These are phyloP conservation scores for Fusarium aywerte DNA, from an alignment of 2,329 filamentous ascomycete species.

Conservation along the genomic window DNA sequence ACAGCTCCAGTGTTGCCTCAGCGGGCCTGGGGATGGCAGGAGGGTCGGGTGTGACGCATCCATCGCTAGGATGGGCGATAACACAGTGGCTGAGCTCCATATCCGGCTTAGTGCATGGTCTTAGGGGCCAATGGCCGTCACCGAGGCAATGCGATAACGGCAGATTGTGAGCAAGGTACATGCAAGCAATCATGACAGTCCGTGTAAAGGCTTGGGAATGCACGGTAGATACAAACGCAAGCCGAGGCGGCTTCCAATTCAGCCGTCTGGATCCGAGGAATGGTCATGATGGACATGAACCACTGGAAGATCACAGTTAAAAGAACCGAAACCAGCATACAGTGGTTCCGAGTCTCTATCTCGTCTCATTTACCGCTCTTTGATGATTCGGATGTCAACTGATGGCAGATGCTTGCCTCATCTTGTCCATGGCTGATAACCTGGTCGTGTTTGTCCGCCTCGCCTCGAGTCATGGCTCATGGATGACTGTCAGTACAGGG, in stretches of 20 bases:
- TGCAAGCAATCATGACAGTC: conserved; percentile 42
- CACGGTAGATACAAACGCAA: background rate
- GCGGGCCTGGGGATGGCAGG: conserved; percentile 43
- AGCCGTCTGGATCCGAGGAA: conserved; percentile 20
- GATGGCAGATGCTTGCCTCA: conserved; percentile 30
- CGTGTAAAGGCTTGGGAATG: conserved; percentile 13
- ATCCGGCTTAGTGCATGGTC: conserved; percentile 32
- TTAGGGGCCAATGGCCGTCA: conserved; percentile 44
- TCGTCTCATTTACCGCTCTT: conserved; percentile 15
- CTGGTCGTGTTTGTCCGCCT: conserved; percentile 35
- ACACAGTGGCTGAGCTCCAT: conserved; percentile 46
- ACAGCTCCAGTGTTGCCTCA: conserved; percentile 51
- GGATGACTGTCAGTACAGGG: conserved; percentile 26
- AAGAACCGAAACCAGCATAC: background rate
- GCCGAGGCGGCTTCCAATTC: conserved; percentile 32
- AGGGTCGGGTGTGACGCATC: conserved; percentile 52
- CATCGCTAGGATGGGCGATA: conserved; percentile 48
- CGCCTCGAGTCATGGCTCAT: conserved; percentile 33
- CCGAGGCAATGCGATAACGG: conserved; percentile 52
- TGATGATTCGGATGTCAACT: conserved; percentile 9
- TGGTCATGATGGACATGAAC: conserved; percentile 16
- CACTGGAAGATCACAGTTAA: background rate
- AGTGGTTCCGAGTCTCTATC: background rate
- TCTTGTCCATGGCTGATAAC: conserved; percentile 27
- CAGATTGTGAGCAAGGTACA: conserved; percentile 39